These are phyloP conservation scores for Fagus sylvatica DNA, from an alignment of 306 rosid genomes.

Conservation along the genomic window DNA sequence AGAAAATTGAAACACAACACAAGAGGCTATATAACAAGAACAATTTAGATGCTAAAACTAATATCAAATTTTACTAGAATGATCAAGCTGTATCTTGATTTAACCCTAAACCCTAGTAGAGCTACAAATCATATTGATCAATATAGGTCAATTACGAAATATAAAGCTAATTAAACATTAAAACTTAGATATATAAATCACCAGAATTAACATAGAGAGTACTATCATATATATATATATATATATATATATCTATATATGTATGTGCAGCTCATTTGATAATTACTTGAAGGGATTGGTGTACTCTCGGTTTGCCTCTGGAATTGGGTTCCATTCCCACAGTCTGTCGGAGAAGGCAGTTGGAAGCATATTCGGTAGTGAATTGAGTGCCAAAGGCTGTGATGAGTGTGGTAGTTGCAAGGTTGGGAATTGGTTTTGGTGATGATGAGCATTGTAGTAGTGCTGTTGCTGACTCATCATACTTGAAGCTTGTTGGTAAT, in stretches of 20 bases:
- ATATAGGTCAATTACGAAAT: slow-evolving; percentile 26
- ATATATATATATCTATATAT: slow-evolving; percentile 10
- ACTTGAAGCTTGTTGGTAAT: slow-evolving; percentile 43
- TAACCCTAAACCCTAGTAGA: slow-evolving; percentile 15
- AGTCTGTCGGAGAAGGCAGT: slow-evolving; percentile 70
- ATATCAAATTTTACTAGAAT: too few relatives aligned
- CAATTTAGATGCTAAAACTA: neutral
- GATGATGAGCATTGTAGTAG: slow-evolving; percentile 29
- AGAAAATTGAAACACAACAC: neutral
- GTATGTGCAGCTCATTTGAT: slow-evolving; percentile 25
- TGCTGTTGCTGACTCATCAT: slow-evolving; percentile 26
- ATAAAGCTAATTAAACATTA: neutral
- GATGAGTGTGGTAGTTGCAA: slow-evolving; percentile 44
- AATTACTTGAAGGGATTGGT: slow-evolving; percentile 78
- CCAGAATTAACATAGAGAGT: slow-evolving; percentile 21
- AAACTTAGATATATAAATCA: slow-evolving; percentile 11
- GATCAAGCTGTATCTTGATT: neutral
- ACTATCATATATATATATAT: slow-evolving; percentile 2
- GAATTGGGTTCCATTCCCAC: slow-evolving; percentile 92
- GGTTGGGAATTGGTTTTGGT: slow-evolving; percentile 38
- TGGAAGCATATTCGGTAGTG: slow-evolving; percentile 52
- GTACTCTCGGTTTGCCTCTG: slow-evolving; percentile 61
- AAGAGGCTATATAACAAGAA: neutral
- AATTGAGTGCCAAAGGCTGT: slow-evolving; percentile 32
- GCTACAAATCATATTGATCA: slow-evolving; percentile 19